Evolutionary conservation across 2,329 filamentous ascomycete species (phyloP).

Genomic region (Neonectria coccinea): DNA sequence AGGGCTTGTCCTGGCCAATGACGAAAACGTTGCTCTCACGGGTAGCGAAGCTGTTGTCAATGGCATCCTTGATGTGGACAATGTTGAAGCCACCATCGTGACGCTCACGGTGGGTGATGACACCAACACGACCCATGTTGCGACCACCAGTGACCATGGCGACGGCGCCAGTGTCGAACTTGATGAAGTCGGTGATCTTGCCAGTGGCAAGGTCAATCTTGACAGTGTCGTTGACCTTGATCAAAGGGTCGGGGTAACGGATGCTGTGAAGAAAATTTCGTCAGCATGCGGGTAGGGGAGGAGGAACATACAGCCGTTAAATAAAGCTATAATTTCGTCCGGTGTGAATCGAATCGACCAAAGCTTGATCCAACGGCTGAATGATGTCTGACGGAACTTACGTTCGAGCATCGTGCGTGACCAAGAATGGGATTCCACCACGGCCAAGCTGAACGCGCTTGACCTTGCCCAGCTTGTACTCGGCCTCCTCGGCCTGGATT

Average conservation of each 20-base stretch:
- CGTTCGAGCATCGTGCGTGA: slow-evolving; percentile 99
- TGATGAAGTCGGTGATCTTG: slow-evolving; percentile 98
- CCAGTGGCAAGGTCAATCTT: slow-evolving; percentile 97
- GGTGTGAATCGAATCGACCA: slow-evolving; percentile 71
- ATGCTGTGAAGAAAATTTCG: slow-evolving; percentile 71
- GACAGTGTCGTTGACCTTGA: slow-evolving; percentile 99
- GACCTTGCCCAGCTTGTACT: slow-evolving; percentile 99
- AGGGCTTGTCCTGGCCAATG: slow-evolving; percentile 98
- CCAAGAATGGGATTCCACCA: slow-evolving; percentile 99
- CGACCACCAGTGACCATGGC: slow-evolving; percentile 99
- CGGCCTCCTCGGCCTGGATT: slow-evolving; percentile 97
- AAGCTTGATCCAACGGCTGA: slow-evolving; percentile 99
- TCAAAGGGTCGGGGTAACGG: slow-evolving; percentile 96
- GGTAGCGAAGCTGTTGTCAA: slow-evolving; percentile 99
- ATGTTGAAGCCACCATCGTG: slow-evolving; percentile 99
- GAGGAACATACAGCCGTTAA: slow-evolving; percentile 67
- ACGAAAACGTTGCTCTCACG: slow-evolving; percentile 99
- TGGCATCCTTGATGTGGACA: slow-evolving; percentile 99
- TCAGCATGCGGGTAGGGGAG: slow-evolving; percentile 54
- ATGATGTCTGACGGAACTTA: slow-evolving; percentile 98
- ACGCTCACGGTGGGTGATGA: slow-evolving; percentile 99
- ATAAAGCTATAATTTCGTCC: slow-evolving; percentile 52
- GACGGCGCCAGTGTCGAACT: slow-evolving; percentile 98
- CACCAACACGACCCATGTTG: slow-evolving; percentile 99
- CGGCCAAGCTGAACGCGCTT: slow-evolving; percentile 99